These are phyloP conservation scores for Porcisia deanei DNA, from an alignment of 208 protist genomes.

Conservation along the genomic window DNA sequence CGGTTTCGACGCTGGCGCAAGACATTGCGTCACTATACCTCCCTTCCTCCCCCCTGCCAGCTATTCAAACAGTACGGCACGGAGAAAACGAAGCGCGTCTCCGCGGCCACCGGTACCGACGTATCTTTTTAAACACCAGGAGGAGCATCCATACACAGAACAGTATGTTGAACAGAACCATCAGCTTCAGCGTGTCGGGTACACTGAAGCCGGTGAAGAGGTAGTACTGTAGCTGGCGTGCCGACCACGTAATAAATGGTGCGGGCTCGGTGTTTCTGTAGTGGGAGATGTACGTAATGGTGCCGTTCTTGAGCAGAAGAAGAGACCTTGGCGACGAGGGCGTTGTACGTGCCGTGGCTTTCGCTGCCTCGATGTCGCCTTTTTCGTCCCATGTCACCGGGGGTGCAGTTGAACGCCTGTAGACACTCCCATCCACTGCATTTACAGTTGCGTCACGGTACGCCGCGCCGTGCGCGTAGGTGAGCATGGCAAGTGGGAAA, in stretches of 20 bases:
- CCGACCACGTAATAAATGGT: slow-evolving; percentile 37
- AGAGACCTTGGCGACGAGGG: not conserved
- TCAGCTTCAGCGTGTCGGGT: slow-evolving; percentile 26
- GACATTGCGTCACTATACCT: no score
- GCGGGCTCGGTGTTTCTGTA: slow-evolving; percentile 32
- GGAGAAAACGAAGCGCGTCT: not conserved
- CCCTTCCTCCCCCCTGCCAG: no score
- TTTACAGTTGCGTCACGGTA: slow-evolving; percentile 37
- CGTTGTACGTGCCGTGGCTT: not conserved
- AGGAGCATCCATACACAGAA: not conserved
- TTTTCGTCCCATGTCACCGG: not conserved
- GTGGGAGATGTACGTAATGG: slow-evolving; percentile 12
- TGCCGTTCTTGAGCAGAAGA: slow-evolving; percentile 18
- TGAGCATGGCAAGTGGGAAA: slow-evolving; percentile 62
- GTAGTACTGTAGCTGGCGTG: slow-evolving; percentile 33
- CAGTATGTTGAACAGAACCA: slow-evolving; percentile 3
- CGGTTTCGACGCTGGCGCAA: no score
- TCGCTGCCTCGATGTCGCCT: not conserved
- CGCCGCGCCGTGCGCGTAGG: slow-evolving; percentile 33
- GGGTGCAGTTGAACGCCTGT: not conserved
- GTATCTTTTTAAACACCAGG: not conserved
- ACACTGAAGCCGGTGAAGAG: slow-evolving; percentile 31
- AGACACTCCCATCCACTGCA: slow-evolving; percentile 3
- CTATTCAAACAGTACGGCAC: no score
- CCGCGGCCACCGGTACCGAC: not conserved